These are phyloP conservation scores for Podospora pseudocomata DNA, from an alignment of 495 filamentous ascomycete genomes.

Conservation along the genomic window DNA sequence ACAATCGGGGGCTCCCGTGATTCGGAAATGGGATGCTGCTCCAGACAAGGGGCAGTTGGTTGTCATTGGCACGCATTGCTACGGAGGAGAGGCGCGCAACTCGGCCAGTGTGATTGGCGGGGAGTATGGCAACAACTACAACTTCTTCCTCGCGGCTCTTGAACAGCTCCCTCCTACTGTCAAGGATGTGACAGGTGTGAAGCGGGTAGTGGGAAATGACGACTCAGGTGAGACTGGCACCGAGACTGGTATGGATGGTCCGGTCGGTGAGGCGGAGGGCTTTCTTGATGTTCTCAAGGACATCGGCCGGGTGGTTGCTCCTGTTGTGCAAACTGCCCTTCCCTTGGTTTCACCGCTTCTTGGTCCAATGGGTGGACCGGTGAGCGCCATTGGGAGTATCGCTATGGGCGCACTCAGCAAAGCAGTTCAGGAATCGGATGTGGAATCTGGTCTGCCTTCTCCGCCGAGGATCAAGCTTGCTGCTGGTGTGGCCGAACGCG, in stretches of 20 bases:
- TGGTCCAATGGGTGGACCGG: not conserved
- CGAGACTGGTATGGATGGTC: not conserved
- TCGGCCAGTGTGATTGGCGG: not conserved
- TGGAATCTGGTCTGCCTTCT: not conserved
- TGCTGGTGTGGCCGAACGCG: not conserved
- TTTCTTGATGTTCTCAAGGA: not conserved
- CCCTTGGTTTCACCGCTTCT: not conserved
- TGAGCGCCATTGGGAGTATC: not conserved
- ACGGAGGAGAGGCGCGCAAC: not conserved
- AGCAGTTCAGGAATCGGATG: not conserved
- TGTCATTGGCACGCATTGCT: not conserved
- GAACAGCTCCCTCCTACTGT: not conserved
- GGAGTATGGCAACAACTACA: not conserved
- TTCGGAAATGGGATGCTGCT: not conserved
- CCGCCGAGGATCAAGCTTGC: not conserved
- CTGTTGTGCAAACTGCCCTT: not conserved
- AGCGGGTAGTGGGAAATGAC: not conserved
- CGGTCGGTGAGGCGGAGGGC: not conserved
- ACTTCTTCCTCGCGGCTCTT: not conserved
- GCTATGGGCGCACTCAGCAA: not conserved
- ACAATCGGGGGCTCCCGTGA: not conserved
- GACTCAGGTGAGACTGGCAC: not conserved
- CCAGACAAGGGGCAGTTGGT: not conserved
- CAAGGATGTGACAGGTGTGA: not conserved
- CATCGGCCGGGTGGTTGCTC: not conserved